Percentiles rank a stretch among this genome's conserved stretches.
These are phyloP conservation scores for Cryptococcus hybrid DNA, from an alignment of 1,284 basidiomycete species.

Conservation along the genomic window DNA sequence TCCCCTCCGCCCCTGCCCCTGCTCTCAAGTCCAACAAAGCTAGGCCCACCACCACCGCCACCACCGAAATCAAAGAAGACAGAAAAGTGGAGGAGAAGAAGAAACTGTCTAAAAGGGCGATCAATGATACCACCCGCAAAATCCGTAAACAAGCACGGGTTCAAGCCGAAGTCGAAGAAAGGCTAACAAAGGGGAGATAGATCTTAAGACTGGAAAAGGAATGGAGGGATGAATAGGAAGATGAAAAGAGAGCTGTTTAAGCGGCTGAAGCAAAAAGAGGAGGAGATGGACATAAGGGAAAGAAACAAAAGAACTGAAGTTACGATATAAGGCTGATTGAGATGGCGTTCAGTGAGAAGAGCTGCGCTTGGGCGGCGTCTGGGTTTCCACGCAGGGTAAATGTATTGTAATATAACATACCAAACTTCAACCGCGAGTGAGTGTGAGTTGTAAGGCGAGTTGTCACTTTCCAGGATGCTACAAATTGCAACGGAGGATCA, in stretches of 20 bases:
- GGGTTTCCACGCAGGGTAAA: not conserved
- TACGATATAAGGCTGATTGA: not conserved
- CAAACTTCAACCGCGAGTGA: not conserved
- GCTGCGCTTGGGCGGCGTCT: not conserved
- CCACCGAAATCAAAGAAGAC: not conserved
- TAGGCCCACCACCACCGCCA: not conserved
- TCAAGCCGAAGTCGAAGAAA: slow-evolving; percentile 3
- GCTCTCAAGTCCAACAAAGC: not conserved
- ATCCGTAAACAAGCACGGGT: slow-evolving; percentile 1
- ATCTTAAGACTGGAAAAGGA: too few relatives aligned
- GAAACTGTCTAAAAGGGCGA: not conserved
- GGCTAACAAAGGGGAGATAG: not conserved
- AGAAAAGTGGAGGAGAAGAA: not conserved
- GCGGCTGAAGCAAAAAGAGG: slow-evolving; percentile 5
- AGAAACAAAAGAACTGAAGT: slow-evolving; percentile 1
- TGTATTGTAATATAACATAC: not conserved
- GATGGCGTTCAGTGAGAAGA: not conserved
- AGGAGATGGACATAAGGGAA: not conserved
- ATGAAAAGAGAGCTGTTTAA: slow-evolving; percentile 14
- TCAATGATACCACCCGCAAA: not conserved
- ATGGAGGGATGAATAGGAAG: slow-evolving; percentile 2
- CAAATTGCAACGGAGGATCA: too few relatives aligned
- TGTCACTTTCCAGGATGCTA: too few relatives aligned
- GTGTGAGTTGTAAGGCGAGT: too few relatives aligned
- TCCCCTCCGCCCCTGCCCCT: slow-evolving; percentile 10